phyloP scores from a whole-genome alignment of 768 basidiomycete genomes.

The Tulasnella sp. region DNA sequence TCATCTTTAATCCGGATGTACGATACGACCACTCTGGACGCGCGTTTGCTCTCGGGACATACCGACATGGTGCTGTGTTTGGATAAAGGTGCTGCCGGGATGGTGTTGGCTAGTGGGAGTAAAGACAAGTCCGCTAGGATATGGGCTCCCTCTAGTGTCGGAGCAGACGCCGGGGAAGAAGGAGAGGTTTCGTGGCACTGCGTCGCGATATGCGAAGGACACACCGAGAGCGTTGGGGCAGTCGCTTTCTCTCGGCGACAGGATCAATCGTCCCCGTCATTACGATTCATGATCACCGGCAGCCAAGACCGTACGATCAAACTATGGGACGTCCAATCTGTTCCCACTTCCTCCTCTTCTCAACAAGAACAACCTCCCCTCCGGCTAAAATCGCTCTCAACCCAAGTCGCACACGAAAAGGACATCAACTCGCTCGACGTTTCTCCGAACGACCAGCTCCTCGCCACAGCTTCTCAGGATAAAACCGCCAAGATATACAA shows the following conservation, averaged over 20 bases:
- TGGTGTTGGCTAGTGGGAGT: constrained; percentile 80
- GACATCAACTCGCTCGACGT: constrained; percentile 97
- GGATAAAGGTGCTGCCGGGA: constrained; percentile 57
- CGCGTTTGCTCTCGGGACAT: constrained; percentile 80
- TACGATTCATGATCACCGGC: constrained; percentile 82
- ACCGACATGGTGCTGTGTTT: constrained; percentile 85
- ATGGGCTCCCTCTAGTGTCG: constrained; percentile 48
- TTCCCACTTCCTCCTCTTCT: constrained; percentile 32
- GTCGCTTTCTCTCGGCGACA: constrained; percentile 62
- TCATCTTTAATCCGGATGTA: constrained; percentile 92
- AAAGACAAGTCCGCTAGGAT: constrained; percentile 85
- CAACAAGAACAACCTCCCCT: constrained; percentile 30
- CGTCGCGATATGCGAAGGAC: constrained; percentile 84
- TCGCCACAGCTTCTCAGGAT: constrained; percentile 95
- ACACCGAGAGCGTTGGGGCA: constrained; percentile 89
- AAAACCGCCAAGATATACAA: constrained; percentile 86
- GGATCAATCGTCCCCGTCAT: constrained; percentile 26
- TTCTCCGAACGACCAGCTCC: constrained; percentile 75
- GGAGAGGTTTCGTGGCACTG: constrained; percentile 48
- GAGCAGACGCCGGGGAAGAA: constrained; percentile 29
- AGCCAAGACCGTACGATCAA: constrained; percentile 97
- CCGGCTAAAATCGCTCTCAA: constrained; percentile 69
- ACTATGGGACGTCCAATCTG: constrained; percentile 81
- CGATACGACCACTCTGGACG: constrained; percentile 64
- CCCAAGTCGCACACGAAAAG: constrained; percentile 91